A percentile compares a stretch with the other conserved stretches of the same genome.
phyloP scores from a whole-genome alignment of 2,329 filamentous ascomycete species.

The Hawksworthiomyces lignivorus region DNA sequence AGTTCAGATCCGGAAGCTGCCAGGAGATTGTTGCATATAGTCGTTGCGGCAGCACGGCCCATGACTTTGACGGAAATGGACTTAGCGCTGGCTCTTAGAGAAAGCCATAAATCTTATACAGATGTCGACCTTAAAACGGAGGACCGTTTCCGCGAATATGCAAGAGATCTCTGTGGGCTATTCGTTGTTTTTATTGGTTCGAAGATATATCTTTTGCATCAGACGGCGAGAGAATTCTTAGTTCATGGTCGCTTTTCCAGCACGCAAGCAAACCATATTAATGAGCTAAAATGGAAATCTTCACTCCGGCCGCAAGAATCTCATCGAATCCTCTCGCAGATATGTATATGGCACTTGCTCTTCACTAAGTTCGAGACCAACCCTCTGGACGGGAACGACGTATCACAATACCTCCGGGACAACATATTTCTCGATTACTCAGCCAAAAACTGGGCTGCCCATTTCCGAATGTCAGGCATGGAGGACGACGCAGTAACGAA shows the following conservation, averaged over 20 bases:
- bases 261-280: too few relatives aligned
- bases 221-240: conserved; percentile 32
- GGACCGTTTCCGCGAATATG: too few relatives aligned
- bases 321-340: neutral
- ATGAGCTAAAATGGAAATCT: too few relatives aligned
- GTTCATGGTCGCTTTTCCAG: conserved; percentile 4
- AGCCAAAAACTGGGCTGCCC: conserved; percentile 1
- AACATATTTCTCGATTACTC: conserved; percentile 1
- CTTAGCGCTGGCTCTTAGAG: conserved; percentile 19
- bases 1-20: conserved; percentile 11
- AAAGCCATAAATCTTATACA: conserved; percentile 8
- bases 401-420: neutral
- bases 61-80: conserved; percentile 26
- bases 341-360: neutral
- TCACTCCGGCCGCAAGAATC: neutral
- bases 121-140: conserved; percentile 12
- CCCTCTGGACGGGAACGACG: neutral
- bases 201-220: conserved; percentile 29
- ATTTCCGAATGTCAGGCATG: neutral
- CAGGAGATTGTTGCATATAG: conserved; percentile 25
- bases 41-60: conserved; percentile 25
- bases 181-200: conserved; percentile 26
- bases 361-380: neutral
- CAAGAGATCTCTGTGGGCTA: conserved; percentile 26
- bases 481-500: neutral